phyloP scores from a whole-genome alignment of 495 filamentous ascomycete species.

The Thermothielavioides terrestris region DNA sequence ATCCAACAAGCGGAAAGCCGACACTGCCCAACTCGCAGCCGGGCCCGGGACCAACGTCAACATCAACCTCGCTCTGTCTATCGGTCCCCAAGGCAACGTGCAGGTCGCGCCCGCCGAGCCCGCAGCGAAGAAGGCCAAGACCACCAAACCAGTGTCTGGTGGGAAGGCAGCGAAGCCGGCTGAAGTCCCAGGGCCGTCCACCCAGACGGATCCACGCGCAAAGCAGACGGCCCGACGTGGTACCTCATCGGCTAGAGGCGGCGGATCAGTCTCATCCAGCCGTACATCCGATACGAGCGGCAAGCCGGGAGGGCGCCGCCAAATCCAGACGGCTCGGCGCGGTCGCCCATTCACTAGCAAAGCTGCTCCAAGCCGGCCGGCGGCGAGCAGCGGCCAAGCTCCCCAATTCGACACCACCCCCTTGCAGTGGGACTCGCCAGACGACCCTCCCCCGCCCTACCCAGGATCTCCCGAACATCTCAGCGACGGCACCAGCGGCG shows the following conservation, averaged over 20 bases:
- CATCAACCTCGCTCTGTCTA: constrained; percentile 10
- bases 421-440: constrained; percentile 7
- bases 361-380: background rate
- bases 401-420: constrained; percentile 2
- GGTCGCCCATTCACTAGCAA: background rate
- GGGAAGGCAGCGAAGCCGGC: background rate
- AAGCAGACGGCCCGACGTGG: constrained; percentile 16
- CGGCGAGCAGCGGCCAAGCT: background rate
- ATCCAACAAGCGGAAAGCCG: constrained; percentile 28
- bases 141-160: background rate
- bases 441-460: constrained; percentile 24
- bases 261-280: background rate
- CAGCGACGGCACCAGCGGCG: background rate
- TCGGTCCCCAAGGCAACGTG: constrained; percentile 6
- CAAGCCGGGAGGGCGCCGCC: background rate
- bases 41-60: constrained; percentile 5
- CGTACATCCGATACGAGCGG: background rate
- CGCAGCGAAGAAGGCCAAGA: constrained; percentile 14
- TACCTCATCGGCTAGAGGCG: background rate
- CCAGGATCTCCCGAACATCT: background rate
- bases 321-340: constrained; percentile 1
- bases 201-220: background rate
- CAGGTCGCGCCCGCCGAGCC: background rate
- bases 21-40: constrained; percentile 1
- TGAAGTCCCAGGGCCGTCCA: background rate